These are phyloP conservation scores for Thalassiosira hispida DNA, from an alignment of 352 stramenopile species.

Conservation along the genomic window DNA sequence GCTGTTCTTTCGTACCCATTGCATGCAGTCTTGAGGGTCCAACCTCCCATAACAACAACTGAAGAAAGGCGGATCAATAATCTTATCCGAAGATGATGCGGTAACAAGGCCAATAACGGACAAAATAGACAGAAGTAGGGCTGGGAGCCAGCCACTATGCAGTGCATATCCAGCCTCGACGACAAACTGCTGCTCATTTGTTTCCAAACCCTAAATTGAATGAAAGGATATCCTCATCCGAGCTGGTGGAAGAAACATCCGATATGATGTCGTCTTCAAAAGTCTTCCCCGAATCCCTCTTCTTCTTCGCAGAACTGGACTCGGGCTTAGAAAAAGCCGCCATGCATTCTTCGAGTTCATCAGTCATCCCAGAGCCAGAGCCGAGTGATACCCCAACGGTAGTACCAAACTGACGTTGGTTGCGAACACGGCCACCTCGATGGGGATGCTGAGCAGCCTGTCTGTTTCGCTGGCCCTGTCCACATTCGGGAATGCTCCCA, in stretches of 20 bases:
- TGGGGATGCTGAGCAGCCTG: conserved; percentile 8
- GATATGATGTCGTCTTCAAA: conserved; percentile 5
- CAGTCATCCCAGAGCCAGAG: conserved; percentile 14
- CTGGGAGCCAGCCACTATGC: too few relatives aligned
- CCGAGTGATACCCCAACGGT: conserved; percentile 35
- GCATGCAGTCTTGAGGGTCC: too few relatives aligned
- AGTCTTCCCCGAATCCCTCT: not conserved
- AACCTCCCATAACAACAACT: too few relatives aligned
- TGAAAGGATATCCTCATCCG: conserved; percentile 47
- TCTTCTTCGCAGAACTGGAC: not conserved
- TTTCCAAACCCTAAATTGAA: conserved; percentile 50
- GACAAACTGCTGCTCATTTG: too few relatives aligned
- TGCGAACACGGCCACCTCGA: conserved; percentile 30
- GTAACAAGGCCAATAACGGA: too few relatives aligned
- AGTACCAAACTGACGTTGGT: conserved; percentile 57
- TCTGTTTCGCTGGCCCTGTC: conserved; percentile 1
- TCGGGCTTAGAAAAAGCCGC: conserved; percentile 18
- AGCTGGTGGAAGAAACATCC: conserved; percentile 21
- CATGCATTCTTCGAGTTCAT: conserved; percentile 12
- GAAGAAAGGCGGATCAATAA: too few relatives aligned
- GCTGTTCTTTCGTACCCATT: too few relatives aligned
- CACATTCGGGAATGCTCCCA: conserved; percentile 14
- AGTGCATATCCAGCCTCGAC: too few relatives aligned
- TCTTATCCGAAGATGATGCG: too few relatives aligned
- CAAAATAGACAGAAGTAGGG: too few relatives aligned